Evolutionary conservation across 2,329 filamentous ascomycete genomes (phyloP), one percentile per base, ranked within the genome.

Genomic region (Stachybotrys elegans): DNA sequence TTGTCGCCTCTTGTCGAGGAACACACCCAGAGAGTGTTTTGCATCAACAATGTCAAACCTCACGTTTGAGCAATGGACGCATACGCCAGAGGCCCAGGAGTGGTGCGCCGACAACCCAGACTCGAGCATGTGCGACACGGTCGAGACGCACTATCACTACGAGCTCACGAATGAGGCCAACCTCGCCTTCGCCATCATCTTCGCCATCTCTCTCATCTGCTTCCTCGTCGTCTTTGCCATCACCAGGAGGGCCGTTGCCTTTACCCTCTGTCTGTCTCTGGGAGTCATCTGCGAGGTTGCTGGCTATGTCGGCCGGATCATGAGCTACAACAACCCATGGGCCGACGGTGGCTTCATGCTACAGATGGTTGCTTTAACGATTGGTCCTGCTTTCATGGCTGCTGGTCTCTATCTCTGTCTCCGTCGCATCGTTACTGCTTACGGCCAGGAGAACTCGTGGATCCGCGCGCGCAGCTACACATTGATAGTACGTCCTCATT

Each of bases 351-450:
- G 66, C 17, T 78, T 78, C 58, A 54, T 76, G 44, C 74, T 81
- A 29, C 79, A 84, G 57, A 75, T 82, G 29, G 72, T 77, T 55
- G 78, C 74, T 50, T 67, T 87, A 45, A 85, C 81, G 4, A 73
- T 85, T 46, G 81, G 70, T 0, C 82, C 83, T 0, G 81, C 81
- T 2, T 85, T 84, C 56, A 69, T 84, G 57, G 74, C 79, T 8
- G 82, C 79, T 1, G 78, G 72, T 2, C 73, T 86, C 32, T 86
- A 86, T 55, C 65, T 86, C 42, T 82, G 78, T 48, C 65, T 85
- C 40, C 58, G 71, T 11, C 62, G 68, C 31, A 73, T 77, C 48
- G 72, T 76, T 11, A 60, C 63, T 39, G 69, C 65, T 1, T 74
- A 73, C 51, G 73, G 73, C 0, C 57, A 65, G 1, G 67, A 73